Base-by-base conservation (phyloP, 2,329 filamentous ascomycete genomes). In the Tympanopsis confertula region DNA sequence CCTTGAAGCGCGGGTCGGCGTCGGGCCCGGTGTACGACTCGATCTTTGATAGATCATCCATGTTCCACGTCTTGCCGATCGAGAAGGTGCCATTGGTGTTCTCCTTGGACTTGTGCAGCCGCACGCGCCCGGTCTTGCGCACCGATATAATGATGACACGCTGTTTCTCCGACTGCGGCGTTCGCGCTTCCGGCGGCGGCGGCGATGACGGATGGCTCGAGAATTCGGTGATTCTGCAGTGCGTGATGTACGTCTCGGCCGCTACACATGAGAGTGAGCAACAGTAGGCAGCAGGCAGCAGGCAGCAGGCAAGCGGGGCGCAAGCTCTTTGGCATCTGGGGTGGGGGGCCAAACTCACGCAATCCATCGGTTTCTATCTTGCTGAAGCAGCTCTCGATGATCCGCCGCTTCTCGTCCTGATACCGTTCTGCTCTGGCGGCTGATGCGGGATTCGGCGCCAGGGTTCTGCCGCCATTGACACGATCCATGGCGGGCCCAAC, bases 21-120 rank as follows among this genome's bases (percentile, higher is more conserved):
- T 66, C 61, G 15, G 74, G 57, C 32, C 78, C 70, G 5, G 77
- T 81, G 53, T 81, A 96, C 19, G 86, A 91, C 56, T 94, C 83
- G 46, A 98, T 84, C 35, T 74, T 71, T 4, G 74, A 73, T 36
- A 98, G 65, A 54, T 98, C 91, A 58, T 96, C 89, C 47, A 98
- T 73, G 55, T 88, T 84, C 91, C 91, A 98, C 3, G 91, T 94
- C 64, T 98, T 98, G 47, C 91, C 91, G 47, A 98, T 94, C 15
- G 89, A 96, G 59, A 95, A 98, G 18, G 85, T 78, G 39, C 87
- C 87, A 57, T 94, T 95, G 39, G 74, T 69, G 56, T 98, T 98
- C 63, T 98, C 91, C 50, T 94, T 82, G 41, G 87, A 89, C 61
- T 98, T 98, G 68, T 98, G 91, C 66, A 98, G 78, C 51, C 88